A percentile compares a stretch with the other conserved stretches of the same genome.
Conservation (phyloP, 2,329 filamentous ascomycete genomes). For the Fusarium longipes region DNA sequence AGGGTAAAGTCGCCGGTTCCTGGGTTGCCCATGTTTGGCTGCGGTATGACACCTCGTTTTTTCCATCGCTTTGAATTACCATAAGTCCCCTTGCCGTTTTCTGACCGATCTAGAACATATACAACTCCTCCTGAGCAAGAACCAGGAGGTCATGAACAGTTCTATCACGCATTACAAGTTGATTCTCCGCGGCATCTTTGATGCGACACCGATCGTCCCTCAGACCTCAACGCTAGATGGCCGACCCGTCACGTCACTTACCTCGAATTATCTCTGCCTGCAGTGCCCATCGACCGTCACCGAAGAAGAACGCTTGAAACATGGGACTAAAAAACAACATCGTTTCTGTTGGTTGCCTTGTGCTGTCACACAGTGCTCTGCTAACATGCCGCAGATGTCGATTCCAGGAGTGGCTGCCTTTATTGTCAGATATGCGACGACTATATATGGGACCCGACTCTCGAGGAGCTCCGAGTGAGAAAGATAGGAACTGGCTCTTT, state of each 20-base stretch:
- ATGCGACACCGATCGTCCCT: constrained; percentile 71
- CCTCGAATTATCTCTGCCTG: constrained; percentile 76
- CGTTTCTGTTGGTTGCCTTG: constrained; percentile 72
- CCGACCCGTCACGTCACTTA: constrained; percentile 68
- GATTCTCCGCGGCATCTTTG: constrained; percentile 76
- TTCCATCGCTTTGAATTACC: constrained; percentile 2
- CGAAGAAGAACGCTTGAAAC: constrained; percentile 72
- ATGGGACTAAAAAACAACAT: constrained; percentile 76
- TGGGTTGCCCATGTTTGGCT: constrained; percentile 71
- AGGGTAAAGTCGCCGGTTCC: constrained; percentile 70
- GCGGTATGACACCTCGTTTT: constrained; percentile 61
- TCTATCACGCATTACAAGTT: constrained; percentile 78
- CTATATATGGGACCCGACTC: constrained; percentile 82
- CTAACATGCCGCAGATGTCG: constrained; percentile 70
- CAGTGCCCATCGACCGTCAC: constrained; percentile 78
- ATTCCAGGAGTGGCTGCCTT: constrained; percentile 78
- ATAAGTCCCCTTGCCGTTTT: constrained; percentile 2
- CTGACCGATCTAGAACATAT: constrained; percentile 72
- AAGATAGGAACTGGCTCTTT: constrained; percentile 76
- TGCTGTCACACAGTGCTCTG: constrained; percentile 1
- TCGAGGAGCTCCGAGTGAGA: constrained; percentile 78
- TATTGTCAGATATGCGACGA: constrained; percentile 87
- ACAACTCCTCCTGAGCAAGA: constrained; percentile 71
- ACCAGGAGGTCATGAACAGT: constrained; percentile 72
- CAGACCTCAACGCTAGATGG: constrained; percentile 73